phyloP scores from a whole-genome alignment of 352 stramenopile species.

The Phytophthora agathidicida region DNA sequence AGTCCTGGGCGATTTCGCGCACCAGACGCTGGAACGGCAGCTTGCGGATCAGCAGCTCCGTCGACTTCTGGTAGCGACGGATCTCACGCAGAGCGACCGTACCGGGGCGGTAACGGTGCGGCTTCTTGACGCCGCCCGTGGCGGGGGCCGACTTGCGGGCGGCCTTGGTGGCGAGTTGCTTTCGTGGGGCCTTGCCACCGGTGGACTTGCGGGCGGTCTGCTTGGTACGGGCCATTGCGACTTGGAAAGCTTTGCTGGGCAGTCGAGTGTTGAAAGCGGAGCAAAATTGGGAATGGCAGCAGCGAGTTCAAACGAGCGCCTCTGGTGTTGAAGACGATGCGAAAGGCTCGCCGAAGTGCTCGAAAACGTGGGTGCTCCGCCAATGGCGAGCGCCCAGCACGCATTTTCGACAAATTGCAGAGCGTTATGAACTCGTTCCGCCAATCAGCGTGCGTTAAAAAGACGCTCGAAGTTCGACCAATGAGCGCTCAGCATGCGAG shows the following conservation, averaged over 20 bases:
- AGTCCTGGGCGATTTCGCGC: slow-evolving; percentile 89
- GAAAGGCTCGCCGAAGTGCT: neutral
- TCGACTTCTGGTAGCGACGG: slow-evolving; percentile 96
- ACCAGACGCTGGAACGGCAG: slow-evolving; percentile 97
- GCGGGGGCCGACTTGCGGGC: slow-evolving; percentile 92
- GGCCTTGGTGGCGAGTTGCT: slow-evolving; percentile 94
- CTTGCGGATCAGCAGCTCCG: slow-evolving; percentile 96
- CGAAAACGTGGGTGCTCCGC: slow-evolving; percentile 10
- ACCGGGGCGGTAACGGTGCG: slow-evolving; percentile 82
- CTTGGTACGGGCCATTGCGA: slow-evolving; percentile 95
- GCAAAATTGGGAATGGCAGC: slow-evolving; percentile 63
- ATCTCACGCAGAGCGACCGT: slow-evolving; percentile 97
- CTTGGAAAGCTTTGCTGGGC: slow-evolving; percentile 22
- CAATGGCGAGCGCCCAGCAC: slow-evolving; percentile 16
- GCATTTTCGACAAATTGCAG: slow-evolving; percentile 8
- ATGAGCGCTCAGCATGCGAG: slow-evolving; percentile 24
- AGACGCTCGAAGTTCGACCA: slow-evolving; percentile 22
- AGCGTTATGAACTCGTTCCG: neutral
- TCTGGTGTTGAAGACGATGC: slow-evolving; percentile 1
- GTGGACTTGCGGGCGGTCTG: slow-evolving; percentile 96
- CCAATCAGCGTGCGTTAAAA: slow-evolving; percentile 27
- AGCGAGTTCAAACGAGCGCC: neutral
- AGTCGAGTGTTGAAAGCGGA: slow-evolving; percentile 41
- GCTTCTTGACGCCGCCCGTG: slow-evolving; percentile 95
- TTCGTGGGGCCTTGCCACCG: slow-evolving; percentile 94